phyloP scores from a whole-genome alignment of 768 basidiomycete genomes.

The Boletus huronensis region DNA sequence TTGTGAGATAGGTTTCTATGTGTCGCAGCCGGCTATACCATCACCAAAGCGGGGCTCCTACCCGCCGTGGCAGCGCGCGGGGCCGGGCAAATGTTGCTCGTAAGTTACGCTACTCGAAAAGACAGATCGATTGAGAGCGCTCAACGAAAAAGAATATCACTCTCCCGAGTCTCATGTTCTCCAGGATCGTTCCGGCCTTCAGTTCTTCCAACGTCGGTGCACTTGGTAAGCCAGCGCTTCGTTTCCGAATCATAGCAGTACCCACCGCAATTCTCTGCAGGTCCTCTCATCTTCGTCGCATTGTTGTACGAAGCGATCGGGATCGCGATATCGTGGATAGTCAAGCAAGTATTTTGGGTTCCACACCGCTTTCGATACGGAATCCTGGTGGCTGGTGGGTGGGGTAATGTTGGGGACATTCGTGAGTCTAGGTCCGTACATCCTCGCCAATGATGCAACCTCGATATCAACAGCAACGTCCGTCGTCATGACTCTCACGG shows the following conservation, averaged over 20 bases:
- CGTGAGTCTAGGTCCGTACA: constrained; percentile 40
- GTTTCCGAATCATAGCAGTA: background rate
- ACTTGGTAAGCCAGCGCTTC: constrained; percentile 40
- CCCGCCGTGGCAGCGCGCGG: constrained; percentile 56
- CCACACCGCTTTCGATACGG: constrained; percentile 75
- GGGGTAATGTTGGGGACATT: constrained; percentile 68
- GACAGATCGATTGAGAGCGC: background rate
- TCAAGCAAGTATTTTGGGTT: constrained; percentile 68
- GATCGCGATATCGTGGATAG: constrained; percentile 47
- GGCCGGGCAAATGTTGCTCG: constrained; percentile 58
- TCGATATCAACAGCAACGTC: constrained; percentile 48
- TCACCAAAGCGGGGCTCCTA: constrained; percentile 61
- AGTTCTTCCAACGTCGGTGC: constrained; percentile 51
- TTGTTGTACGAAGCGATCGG: constrained; percentile 59
- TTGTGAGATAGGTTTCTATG: constrained; percentile 45
- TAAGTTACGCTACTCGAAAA: constrained; percentile 14
- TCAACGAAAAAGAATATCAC: constrained; percentile 45
- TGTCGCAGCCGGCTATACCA: constrained; percentile 50
- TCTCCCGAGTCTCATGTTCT: constrained; percentile 64
- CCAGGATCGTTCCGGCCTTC: constrained; percentile 68
- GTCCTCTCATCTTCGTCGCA: constrained; percentile 61
- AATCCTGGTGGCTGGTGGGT: constrained; percentile 64
- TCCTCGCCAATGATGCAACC: background rate
- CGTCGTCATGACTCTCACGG: constrained; percentile 61
- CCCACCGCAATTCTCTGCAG: constrained; percentile 29